Percentiles rank a stretch among this genome's conserved stretches.
Evolutionary conservation across 345 rosid genomes (phyloP).

Genomic region (Syzygium oleosum): DNA sequence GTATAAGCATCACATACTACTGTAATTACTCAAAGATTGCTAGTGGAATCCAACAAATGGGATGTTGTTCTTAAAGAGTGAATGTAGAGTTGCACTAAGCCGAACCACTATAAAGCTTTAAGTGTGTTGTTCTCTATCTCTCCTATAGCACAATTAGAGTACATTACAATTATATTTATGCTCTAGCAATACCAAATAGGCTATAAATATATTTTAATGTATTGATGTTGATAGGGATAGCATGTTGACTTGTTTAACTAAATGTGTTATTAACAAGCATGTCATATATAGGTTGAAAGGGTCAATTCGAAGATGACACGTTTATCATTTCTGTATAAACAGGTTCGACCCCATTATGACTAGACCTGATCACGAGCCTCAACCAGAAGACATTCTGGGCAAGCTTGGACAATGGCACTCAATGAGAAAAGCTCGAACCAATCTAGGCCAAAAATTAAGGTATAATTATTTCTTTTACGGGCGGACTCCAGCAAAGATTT

Average conservation of each 20-base stretch:
- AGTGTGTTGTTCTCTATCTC: too few species aligned
- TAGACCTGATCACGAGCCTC: neutral
- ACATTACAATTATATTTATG: too few species aligned
- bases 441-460: neutral
- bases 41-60: too few species aligned
- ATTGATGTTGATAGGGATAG: neutral
- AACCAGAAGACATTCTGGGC: rapidly evolving
- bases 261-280: neutral
- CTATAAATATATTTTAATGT: neutral
- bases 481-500: neutral
- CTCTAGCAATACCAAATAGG: too few species aligned
- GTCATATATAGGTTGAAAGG: neutral
- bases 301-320: rapidly evolving
- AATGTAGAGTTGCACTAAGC: too few species aligned
- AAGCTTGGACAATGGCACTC: rapidly evolving
- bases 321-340: neutral
- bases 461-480: rapidly evolving
- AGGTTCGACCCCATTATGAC: rapidly evolving
- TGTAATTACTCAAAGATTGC: too few species aligned
- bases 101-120: too few species aligned
- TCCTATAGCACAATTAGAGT: too few species aligned
- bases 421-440: neutral
- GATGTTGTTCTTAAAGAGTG: too few species aligned
- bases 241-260: neutral
- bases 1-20: too few species aligned